phyloP scores from a whole-genome alignment of 2,329 filamentous ascomycete genomes.

The Epichloe sp. region DNA sequence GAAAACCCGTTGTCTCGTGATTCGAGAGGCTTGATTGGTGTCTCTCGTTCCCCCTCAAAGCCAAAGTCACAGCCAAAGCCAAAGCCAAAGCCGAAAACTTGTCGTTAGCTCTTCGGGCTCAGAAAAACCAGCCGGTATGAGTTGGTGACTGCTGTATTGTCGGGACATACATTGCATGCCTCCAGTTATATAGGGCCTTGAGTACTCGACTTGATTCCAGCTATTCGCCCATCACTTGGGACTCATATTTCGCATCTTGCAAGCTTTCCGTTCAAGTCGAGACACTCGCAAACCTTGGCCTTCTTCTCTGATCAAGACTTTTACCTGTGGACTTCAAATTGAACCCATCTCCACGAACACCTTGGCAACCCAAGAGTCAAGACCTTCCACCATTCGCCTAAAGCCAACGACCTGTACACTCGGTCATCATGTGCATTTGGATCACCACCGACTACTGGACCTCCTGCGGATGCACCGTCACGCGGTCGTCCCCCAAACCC shows the following conservation, averaged over 20 bases:
- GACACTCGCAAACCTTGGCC: background rate
- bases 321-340: background rate
- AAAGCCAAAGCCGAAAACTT: background rate
- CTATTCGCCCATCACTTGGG: background rate
- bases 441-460: conserved; percentile 18
- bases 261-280: background rate
- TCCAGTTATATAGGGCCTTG: background rate
- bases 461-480: conserved; percentile 18
- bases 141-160: background rate
- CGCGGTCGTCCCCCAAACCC: conserved; percentile 14
- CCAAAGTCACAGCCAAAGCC: no score
- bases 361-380: background rate
- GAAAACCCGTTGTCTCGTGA: conserved; percentile 5
- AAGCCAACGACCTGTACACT: background rate
- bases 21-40: conserved; percentile 5
- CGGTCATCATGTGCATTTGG: conserved; percentile 22
- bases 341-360: background rate
- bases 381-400: background rate
- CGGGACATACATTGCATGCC: background rate
- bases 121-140: conserved; percentile 4
- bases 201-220: background rate
- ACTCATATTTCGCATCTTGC: background rate
- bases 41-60: background rate
- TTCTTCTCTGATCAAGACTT: background rate
- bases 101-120: background rate